Evolutionary conservation across 1,284 basidiomycete genomes (phyloP), one percentile per base, ranked within the genome.

Genomic region (Cryptococcus maquisensis): DNA sequence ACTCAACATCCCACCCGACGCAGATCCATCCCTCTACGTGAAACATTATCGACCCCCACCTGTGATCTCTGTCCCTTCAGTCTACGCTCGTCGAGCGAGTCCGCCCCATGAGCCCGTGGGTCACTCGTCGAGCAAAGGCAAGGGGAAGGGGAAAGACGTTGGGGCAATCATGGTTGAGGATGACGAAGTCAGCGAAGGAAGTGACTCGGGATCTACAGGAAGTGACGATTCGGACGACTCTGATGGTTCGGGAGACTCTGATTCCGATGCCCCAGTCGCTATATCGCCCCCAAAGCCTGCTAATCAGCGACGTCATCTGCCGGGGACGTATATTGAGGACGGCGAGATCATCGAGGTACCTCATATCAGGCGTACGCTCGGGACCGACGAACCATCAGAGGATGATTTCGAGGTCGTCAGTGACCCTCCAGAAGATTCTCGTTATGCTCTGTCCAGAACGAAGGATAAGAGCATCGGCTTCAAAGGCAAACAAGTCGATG

Each of bases 161-260:
- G 48, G 50, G 18, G 69, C 67, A 4, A 67, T 67, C 46, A 58
- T 64, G 28, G 68, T 68, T 20, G 65, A 68, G 28, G 70, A 69
- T 40, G 62, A 61, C 32, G 68, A 68, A 37, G 57, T 62, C 20
- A 59, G 59, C 39, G 59, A 54, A 8, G 60, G 61, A 8, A 49
- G 40, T 32, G 60, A 55, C n/a, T 32, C 28, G 28, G 28, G 28
- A 32, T 32, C 28, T 10, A 8, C 28, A 32, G 5, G 28, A 6
- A 32, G 28, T 32, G 44, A 18, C 28, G 42, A 55, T 39, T 48
- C 39, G 39, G 39, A 60, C 49, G 45, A 28, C 47, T 57, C 49
- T 21, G 45, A 54, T 13, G 52, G 46, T 15, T 49, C 55, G 10
- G 57, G 55, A 18, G 45, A 52, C 20, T 53, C 48, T 13, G 50